phyloP scores from a whole-genome alignment of 2,329 filamentous ascomycete species.

The Lachnellula arida region DNA sequence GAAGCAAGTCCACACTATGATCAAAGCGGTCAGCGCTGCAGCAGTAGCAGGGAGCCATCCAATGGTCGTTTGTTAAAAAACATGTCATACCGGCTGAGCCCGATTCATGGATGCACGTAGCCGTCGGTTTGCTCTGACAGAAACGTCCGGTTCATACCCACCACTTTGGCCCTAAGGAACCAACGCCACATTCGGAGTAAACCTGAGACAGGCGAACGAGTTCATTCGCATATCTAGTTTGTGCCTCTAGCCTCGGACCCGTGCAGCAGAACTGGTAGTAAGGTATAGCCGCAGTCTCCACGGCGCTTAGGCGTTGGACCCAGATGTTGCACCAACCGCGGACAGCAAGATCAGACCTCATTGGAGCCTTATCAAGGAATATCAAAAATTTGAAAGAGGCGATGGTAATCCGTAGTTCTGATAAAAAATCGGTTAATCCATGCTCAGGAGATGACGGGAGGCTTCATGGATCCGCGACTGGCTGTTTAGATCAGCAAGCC shows the following conservation, averaged over 20 bases:
- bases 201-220: slow-evolving; percentile 20
- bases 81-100: slow-evolving; percentile 14
- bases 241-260: slow-evolving; percentile 11
- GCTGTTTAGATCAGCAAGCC: slow-evolving; percentile 3
- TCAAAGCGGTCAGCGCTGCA: slow-evolving; percentile 18
- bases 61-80: slow-evolving; percentile 19
- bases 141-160: slow-evolving; percentile 10
- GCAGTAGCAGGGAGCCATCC: slow-evolving; percentile 2
- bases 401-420: not conserved
- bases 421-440: not conserved
- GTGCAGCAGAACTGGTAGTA: slow-evolving; percentile 14
- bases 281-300: slow-evolving; percentile 11
- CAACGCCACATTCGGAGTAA: slow-evolving; percentile 8
- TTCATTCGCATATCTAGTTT: slow-evolving; percentile 18
- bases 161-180: slow-evolving; percentile 8
- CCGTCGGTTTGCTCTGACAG: slow-evolving; percentile 21
- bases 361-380: slow-evolving; percentile 1
- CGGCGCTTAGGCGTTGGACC: slow-evolving; percentile 5
- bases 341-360: slow-evolving; percentile 8
- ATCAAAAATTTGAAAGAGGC: not conserved
- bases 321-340: not conserved
- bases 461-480: slow-evolving; percentile 6
- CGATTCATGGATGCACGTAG: slow-evolving; percentile 15
- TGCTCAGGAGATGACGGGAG: slow-evolving; percentile 11
- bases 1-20: slow-evolving; percentile 8